Percentiles rank a stretch among this genome's conserved stretches.
Conservation (phyloP, 140 eudicot genomes). For the Ambrosia hybrid region DNA sequence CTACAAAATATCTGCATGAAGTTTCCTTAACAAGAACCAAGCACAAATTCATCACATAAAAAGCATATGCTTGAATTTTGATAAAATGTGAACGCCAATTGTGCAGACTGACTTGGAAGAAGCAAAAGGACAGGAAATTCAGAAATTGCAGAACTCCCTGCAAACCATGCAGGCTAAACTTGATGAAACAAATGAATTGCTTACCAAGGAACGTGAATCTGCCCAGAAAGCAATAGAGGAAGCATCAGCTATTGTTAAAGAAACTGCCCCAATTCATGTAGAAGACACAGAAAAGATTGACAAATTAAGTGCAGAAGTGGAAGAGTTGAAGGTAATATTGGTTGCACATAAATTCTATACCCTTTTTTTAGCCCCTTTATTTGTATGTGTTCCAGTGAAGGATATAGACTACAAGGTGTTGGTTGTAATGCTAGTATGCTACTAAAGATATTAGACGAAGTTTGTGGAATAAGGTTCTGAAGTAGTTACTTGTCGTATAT, state of each 20-base stretch:
- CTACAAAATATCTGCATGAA: slow-evolving; percentile 13
- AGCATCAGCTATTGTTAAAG: slow-evolving; percentile 62
- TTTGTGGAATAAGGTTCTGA: slow-evolving; percentile 5
- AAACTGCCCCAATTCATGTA: slow-evolving; percentile 72
- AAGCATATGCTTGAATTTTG: neutral
- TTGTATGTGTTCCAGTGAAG: slow-evolving; percentile 9
- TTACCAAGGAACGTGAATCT: slow-evolving; percentile 69
- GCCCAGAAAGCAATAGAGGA: slow-evolving; percentile 89
- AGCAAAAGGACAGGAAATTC: slow-evolving; percentile 83
- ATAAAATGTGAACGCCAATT: slow-evolving; percentile 21
- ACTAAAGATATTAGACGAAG: neutral
- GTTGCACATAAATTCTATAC: too few relatives aligned
- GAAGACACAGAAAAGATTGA: slow-evolving; percentile 89
- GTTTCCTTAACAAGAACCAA: too few relatives aligned
- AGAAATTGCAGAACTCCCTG: slow-evolving; percentile 68
- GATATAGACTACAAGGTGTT: neutral
- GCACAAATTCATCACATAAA: too few relatives aligned
- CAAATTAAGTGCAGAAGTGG: slow-evolving; percentile 57
- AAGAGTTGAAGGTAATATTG: slow-evolving; percentile 40
- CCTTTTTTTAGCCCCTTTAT: slow-evolving; percentile 3
- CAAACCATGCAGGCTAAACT: slow-evolving; percentile 65
- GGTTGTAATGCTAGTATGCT: slow-evolving; percentile 3
- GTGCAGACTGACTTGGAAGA: slow-evolving; percentile 87
- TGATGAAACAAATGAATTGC: slow-evolving; percentile 67
- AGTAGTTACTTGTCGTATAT: slow-evolving; percentile 12